Evolutionary conservation across 345 rosid species (phyloP).

Genomic region (Hibiscus tridactylites): DNA sequence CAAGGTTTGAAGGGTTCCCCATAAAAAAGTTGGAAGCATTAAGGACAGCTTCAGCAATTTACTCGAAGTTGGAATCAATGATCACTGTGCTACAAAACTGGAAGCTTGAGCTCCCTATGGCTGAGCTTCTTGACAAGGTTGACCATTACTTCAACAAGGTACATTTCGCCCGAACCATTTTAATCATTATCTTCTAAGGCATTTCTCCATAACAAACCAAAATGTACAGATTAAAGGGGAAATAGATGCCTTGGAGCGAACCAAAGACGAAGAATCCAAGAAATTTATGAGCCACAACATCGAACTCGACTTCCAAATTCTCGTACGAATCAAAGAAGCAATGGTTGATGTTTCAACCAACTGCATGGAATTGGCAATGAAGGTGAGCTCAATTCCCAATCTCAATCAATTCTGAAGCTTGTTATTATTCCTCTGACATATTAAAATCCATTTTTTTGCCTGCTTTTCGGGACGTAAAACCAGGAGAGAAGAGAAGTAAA

Average conservation of each 20-base stretch:
- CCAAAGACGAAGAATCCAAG: constrained; percentile 76
- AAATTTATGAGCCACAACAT: constrained; percentile 64
- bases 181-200: neutral
- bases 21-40: constrained; percentile 78
- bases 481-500: constrained; percentile 17
- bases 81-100: constrained; percentile 50
- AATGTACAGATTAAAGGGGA: constrained; percentile 61
- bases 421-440: neutral
- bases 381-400: neutral
- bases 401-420: neutral
- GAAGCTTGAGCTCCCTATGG: constrained; percentile 62
- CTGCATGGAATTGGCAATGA: constrained; percentile 46
- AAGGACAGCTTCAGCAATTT: constrained; percentile 62
- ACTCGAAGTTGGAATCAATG: constrained; percentile 44
- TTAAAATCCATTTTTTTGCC: neutral
- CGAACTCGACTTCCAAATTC: constrained; percentile 57
- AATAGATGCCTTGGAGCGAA: constrained; percentile 62
- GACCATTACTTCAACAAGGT: constrained; percentile 84
- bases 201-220: neutral
- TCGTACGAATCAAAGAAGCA: constrained; percentile 35
- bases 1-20: constrained; percentile 85
- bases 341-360: neutral
- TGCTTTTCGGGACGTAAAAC: neutral
- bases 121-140: constrained; percentile 59
- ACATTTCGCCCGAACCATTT: constrained; percentile 5